These are phyloP conservation scores for Daldinia sp. DNA, from an alignment of 2,329 filamentous ascomycete genomes.

Conservation along the genomic window DNA sequence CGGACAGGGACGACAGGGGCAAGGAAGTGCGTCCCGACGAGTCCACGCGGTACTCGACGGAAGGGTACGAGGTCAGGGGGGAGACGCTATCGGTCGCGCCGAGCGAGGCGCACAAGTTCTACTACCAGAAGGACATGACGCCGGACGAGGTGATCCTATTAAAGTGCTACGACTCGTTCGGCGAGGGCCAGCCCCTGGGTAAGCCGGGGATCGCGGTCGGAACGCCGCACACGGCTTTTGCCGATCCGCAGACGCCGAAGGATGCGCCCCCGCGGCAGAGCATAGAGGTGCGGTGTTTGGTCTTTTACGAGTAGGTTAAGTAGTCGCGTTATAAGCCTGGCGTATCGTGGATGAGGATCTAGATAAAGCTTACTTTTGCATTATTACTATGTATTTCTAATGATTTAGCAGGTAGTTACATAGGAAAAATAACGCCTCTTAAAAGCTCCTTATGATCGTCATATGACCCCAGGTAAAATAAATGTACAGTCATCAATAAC, in stretches of 20 bases:
- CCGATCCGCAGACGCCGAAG: constrained; percentile 64
- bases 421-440: too few species aligned
- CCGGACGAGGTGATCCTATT: constrained; percentile 62
- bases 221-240: constrained; percentile 67
- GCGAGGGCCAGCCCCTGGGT: constrained; percentile 52
- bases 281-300: constrained; percentile 73
- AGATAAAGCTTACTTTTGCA: too few species aligned
- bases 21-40: constrained; percentile 68
- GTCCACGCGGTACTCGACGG: constrained; percentile 59
- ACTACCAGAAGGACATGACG: constrained; percentile 76
- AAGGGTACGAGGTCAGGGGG: constrained; percentile 70
- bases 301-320: constrained; percentile 66
- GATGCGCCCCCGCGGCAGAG: constrained; percentile 65
- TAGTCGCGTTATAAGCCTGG: background rate
- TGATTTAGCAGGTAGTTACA: background rate
- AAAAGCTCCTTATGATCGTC: background rate
- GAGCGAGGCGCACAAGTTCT: constrained; percentile 70
- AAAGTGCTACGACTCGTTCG: constrained; percentile 67
- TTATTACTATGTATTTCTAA: background rate
- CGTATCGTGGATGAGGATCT: background rate
- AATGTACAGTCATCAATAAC: background rate
- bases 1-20: constrained; percentile 69
- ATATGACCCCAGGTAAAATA: background rate
- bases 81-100: constrained; percentile 72
- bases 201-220: constrained; percentile 59